Percentiles rank a stretch among this genome's conserved stretches.
phyloP scores from a whole-genome alignment of 2,329 filamentous ascomycete species.

The Seiridium cupressi region DNA sequence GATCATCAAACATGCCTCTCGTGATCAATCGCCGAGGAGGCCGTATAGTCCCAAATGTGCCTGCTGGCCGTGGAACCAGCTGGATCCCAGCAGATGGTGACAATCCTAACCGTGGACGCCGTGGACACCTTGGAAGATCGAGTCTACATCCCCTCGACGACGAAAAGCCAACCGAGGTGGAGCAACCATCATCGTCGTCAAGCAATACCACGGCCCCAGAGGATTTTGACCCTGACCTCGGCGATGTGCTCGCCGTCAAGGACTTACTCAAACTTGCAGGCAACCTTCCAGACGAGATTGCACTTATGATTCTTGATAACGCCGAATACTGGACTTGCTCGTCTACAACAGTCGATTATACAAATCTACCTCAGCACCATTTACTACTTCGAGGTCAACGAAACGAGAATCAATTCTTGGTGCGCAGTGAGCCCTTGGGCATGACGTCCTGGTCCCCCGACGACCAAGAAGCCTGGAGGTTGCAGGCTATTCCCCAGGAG shows the following conservation, averaged over 20 bases:
- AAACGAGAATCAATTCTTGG: conserved; percentile 37
- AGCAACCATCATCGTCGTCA: neutral
- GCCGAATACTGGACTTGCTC: conserved; percentile 64
- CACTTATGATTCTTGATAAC: conserved; percentile 54
- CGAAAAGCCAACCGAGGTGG: neutral
- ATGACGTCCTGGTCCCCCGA: conserved; percentile 28
- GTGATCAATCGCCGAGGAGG: conserved; percentile 20
- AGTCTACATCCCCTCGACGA: neutral
- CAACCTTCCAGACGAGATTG: conserved; percentile 51
- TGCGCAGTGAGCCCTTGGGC: conserved; percentile 40
- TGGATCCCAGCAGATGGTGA: too few species aligned
- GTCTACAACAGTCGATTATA: conserved; percentile 28
- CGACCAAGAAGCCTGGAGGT: conserved; percentile 18
- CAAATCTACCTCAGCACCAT: conserved; percentile 3
- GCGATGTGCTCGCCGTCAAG: conserved; percentile 49
- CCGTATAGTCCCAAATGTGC: neutral
- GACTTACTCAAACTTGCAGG: conserved; percentile 41
- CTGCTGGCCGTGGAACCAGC: neutral
- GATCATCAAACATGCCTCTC: conserved; percentile 9
- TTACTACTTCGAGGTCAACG: conserved; percentile 14
- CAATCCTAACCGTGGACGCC: neutral
- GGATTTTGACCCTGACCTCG: conserved; percentile 17
- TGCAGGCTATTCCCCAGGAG: conserved; percentile 15
- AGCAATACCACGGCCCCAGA: conserved; percentile 4
- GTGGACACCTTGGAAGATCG: too few species aligned